Percentiles rank a stretch among this genome's conserved stretches.
phyloP scores from a whole-genome alignment of 2,329 filamentous ascomycete species.

The Didymella lethalis region DNA sequence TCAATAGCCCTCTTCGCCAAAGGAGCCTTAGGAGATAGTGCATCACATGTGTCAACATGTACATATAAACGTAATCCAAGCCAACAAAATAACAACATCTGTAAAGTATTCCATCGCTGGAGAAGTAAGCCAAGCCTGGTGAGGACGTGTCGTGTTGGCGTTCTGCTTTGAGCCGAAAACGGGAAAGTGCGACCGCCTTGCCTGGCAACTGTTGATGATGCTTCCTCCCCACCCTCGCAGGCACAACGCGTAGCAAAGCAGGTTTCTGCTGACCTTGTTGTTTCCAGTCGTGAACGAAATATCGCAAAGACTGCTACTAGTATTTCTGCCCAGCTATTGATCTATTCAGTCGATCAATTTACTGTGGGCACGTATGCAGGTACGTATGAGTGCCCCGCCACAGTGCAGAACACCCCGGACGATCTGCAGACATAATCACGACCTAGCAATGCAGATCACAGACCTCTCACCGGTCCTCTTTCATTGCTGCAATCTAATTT shows the following conservation, averaged over 20 bases:
- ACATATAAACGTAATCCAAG: conserved; percentile 25
- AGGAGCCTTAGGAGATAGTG: conserved; percentile 1
- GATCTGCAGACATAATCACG: conserved; percentile 15
- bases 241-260: not conserved
- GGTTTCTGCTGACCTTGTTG: not conserved
- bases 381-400: conserved; percentile 20
- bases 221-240: not conserved
- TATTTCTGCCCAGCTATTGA: not conserved
- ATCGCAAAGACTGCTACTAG: not conserved
- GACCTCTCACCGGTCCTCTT: conserved; percentile 14
- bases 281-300: not conserved
- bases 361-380: conserved; percentile 16
- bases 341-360: not conserved
- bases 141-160: conserved; percentile 17
- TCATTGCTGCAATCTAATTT: not conserved
- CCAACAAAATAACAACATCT: conserved; percentile 5
- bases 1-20: conserved; percentile 21
- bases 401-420: conserved; percentile 13
- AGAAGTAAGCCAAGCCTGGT: conserved; percentile 1
- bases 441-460: conserved; percentile 13
- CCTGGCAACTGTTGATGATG: conserved; percentile 8
- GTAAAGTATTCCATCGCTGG: conserved; percentile 6
- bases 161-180: not conserved
- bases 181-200: conserved; percentile 2
- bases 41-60: conserved; percentile 16